These are phyloP conservation scores for Scortechinia acanthostroma DNA, from an alignment of 2,329 filamentous ascomycete species.

Conservation along the genomic window DNA sequence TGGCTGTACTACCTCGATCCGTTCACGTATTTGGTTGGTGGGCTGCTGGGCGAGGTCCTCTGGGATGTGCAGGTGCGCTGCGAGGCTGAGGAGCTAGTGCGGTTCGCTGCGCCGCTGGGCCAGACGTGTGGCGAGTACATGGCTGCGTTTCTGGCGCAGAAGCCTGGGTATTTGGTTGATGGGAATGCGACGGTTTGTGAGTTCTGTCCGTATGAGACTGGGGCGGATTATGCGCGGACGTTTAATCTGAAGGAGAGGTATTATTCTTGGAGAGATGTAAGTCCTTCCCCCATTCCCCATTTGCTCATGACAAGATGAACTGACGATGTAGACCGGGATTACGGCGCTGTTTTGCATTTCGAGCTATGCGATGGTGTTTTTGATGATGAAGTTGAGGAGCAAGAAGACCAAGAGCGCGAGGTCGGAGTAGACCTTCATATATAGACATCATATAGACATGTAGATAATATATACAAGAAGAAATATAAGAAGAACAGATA, in stretches of 20 bases:
- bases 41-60: conserved; percentile 21
- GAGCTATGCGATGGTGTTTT: conserved; percentile 30
- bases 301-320: no score
- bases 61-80: conserved; percentile 28
- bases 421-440: conserved; percentile 6
- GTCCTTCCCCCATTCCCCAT: background rate
- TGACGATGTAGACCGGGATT: conserved; percentile 15
- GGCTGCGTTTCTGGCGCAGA: background rate
- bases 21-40: conserved; percentile 30
- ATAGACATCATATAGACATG: no score
- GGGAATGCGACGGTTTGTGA: background rate
- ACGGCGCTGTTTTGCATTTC: conserved; percentile 30
- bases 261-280: conserved; percentile 10
- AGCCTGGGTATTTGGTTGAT: background rate
- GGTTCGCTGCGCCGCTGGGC: conserved; percentile 4
- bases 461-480: no score
- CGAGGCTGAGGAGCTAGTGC: conserved; percentile 15
- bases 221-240: conserved; percentile 8
- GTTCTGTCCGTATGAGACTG: conserved; percentile 8
- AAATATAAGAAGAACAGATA: no score
- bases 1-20: conserved; percentile 33
- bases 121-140: conserved; percentile 5
- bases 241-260: conserved; percentile 9
- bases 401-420: conserved; percentile 34
- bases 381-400: conserved; percentile 37